Base-by-base conservation (phyloP, 257 asterid genomes). In the Knoxia roxburghii region DNA sequence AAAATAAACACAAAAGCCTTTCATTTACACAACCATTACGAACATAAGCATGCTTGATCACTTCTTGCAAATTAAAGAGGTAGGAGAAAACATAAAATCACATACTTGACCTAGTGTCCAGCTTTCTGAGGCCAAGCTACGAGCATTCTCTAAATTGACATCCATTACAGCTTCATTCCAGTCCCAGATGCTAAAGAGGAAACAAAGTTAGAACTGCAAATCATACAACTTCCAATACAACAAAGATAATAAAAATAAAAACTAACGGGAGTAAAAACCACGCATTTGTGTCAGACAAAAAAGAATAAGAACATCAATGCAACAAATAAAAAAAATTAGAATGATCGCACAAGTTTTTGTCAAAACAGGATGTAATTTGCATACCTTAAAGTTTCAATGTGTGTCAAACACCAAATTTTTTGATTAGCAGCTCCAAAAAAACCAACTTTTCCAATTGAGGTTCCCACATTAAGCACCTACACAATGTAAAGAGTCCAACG, bases 391-490 rank as follows among this genome's bases (percentile, higher is more conserved):
- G 96, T 89, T 78, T 93, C 98, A 59, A 89, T 89, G 63, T 87
- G 97, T 8, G 99, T 85, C 75, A 87, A 79, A 78, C 97, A 94
- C 97, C 99, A 94, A 69, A 94, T 76, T 65, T 85, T 90, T 69
- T 83, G 72, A 83, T 79, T 84, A 59, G 53, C 60, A 69, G 76
- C 78, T 50, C 97, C 97, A 60, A 82, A 76, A 73, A 94, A 90
- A 43, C 99, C 99, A 65, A 94, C 77, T 79, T 84, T 90, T 57
- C 93, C 97, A 52, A 94, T 83, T 67, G 97, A 94, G 62, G 97
- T 86, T 75, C 95, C 99, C 68, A 88, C 90, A 66, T 94, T 94
- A 58, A 86, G 69, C 50, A 94, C 99, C 99, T 93, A 58, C 2
- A 54, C 23, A 71, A 15, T 30, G 8, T 20, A 18, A 57, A 29